These are phyloP conservation scores for Setaria italica DNA, from an alignment of 202 grass and related monocot species.

Conservation along the genomic window DNA sequence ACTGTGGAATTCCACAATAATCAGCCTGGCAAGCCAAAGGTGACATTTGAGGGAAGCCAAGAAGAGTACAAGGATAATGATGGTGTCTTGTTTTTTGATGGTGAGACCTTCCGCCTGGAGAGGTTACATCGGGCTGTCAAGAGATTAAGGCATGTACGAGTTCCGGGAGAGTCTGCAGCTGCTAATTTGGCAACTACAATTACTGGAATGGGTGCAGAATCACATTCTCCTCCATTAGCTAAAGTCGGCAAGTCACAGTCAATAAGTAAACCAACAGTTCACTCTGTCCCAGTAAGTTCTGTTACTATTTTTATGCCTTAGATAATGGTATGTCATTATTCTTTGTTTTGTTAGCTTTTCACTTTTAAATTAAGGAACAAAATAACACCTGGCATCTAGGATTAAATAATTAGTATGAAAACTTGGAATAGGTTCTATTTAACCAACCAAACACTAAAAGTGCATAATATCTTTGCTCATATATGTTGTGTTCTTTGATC, in stretches of 20 bases:
- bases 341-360: slow-evolving; percentile 37
- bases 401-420: background rate
- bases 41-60: slow-evolving; percentile 90
- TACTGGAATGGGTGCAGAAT: slow-evolving; percentile 57
- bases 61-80: slow-evolving; percentile 97
- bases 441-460: background rate
- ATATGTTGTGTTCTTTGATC: slow-evolving; percentile 1
- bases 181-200: slow-evolving; percentile 52
- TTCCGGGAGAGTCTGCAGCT: slow-evolving; percentile 74
- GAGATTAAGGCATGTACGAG: slow-evolving; percentile 85
- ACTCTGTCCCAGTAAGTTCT: slow-evolving; percentile 77
- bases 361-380: slow-evolving; percentile 17
- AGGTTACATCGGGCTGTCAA: slow-evolving; percentile 89
- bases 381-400: background rate
- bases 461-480: background rate
- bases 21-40: slow-evolving; percentile 87
- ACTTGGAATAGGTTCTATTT: background rate
- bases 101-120: slow-evolving; percentile 81
- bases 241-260: slow-evolving; percentile 67
- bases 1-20: slow-evolving; percentile 98
- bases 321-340: slow-evolving; percentile 21
- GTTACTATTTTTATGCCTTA: slow-evolving; percentile 39
- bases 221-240: slow-evolving; percentile 74
- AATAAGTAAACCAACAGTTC: slow-evolving; percentile 58
- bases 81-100: slow-evolving; percentile 94